phyloP scores from a whole-genome alignment of 75 land plant genomes.

The Sequoia sempervirens region DNA sequence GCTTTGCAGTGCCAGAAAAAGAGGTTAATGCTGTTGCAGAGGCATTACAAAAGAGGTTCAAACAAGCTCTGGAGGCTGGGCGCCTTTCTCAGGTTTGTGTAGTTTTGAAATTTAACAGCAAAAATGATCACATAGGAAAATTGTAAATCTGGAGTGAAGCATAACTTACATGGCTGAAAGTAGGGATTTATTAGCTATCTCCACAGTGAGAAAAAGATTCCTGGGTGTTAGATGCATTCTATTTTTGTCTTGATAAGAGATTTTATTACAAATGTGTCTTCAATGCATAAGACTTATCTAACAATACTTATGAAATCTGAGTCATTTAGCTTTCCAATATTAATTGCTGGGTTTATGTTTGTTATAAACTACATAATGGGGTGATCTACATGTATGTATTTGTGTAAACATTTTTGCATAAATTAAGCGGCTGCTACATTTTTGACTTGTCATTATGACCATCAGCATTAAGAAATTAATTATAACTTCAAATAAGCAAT shows the following conservation, averaged over 20 bases:
- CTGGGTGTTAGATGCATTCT: neutral
- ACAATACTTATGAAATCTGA: neutral
- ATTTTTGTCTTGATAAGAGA: neutral
- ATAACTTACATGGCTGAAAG: neutral
- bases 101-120: neutral
- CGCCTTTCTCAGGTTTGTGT: conserved; percentile 75
- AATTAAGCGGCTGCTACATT: neutral
- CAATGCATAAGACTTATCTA: neutral
- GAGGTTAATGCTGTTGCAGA: conserved; percentile 81
- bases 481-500: neutral
- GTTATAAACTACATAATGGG: neutral
- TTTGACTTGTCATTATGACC: neutral
- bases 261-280: neutral
- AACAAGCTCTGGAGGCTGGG: conserved; percentile 84
- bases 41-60: conserved; percentile 74
- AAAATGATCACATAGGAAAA: neutral
- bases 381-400: neutral
- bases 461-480: neutral
- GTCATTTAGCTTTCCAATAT: neutral
- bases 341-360: neutral
- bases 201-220: neutral
- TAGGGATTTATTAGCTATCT: neutral
- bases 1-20: conserved; percentile 97
- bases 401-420: neutral
- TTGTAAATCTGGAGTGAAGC: neutral